Evolutionary conservation across 176 grass and related monocot genomes (phyloP).

Genomic region (Paspalum notatum): DNA sequence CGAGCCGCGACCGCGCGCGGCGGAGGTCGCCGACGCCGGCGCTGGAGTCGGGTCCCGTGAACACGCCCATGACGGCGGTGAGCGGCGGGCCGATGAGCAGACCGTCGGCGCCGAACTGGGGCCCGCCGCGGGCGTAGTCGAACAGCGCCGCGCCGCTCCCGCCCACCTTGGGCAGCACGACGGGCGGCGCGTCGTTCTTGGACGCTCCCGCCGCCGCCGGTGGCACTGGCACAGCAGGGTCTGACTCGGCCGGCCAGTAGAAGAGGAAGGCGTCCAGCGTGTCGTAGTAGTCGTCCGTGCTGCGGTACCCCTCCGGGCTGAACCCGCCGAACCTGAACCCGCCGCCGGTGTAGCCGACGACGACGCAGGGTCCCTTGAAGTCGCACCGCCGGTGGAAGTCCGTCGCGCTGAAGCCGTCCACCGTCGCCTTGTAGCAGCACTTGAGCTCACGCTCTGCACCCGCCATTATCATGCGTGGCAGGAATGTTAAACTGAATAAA

Average conservation of each 20-base stretch:
- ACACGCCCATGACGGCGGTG: constrained; percentile 86
- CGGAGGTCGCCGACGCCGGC: constrained; percentile 74
- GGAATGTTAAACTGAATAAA: too few species aligned
- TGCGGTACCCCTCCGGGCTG: constrained; percentile 86
- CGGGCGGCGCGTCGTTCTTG: not conserved
- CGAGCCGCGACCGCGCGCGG: constrained; percentile 75
- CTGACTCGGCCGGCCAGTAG: constrained; percentile 59
- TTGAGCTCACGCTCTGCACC: constrained; percentile 70
- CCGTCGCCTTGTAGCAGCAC: constrained; percentile 80
- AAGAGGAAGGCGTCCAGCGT: constrained; percentile 89
- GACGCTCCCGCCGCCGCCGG: not conserved
- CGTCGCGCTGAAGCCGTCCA: constrained; percentile 75
- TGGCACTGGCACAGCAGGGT: not conserved
- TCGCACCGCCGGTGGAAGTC: constrained; percentile 79
- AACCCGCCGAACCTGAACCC: constrained; percentile 76
- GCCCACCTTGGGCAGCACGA: constrained; percentile 72
- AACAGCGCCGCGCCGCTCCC: constrained; percentile 92
- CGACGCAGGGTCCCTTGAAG: constrained; percentile 92
- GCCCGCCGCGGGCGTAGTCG: constrained; percentile 84
- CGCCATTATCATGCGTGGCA: not conserved
- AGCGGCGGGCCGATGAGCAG: constrained; percentile 88
- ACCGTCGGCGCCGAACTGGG: constrained; percentile 92
- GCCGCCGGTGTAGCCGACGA: constrained; percentile 55
- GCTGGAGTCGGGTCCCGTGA: constrained; percentile 81
- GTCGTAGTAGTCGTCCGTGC: constrained; percentile 97